Evolutionary conservation across 768 basidiomycete species (phyloP).

Genomic region (Phanerochaete carnosa): DNA sequence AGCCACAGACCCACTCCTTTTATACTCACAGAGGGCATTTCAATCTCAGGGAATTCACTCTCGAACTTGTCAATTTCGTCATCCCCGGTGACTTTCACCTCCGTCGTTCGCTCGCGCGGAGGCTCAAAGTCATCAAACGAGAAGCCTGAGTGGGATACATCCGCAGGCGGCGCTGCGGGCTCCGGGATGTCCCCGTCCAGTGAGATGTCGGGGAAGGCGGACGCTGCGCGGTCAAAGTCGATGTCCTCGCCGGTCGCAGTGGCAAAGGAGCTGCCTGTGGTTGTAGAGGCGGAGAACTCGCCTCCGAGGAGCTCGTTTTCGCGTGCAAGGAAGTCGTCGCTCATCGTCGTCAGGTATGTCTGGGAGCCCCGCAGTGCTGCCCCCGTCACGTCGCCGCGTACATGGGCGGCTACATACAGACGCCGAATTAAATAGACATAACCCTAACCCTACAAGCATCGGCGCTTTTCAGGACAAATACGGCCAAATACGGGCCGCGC

Average conservation of each 20-base stretch:
- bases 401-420: not conserved
- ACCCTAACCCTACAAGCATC: not conserved
- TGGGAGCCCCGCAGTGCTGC: not conserved
- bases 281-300: conserved; percentile 25
- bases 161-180: conserved; percentile 29
- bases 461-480: not conserved
- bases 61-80: conserved; percentile 86
- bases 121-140: conserved; percentile 67
- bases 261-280: conserved; percentile 26
- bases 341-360: conserved; percentile 18
- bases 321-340: conserved; percentile 32
- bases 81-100: conserved; percentile 79
- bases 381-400: conserved; percentile 4
- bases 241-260: conserved; percentile 49
- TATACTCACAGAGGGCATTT: conserved; percentile 39
- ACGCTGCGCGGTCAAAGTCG: conserved; percentile 79
- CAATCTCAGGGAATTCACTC: conserved; percentile 81
- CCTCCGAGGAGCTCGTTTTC: conserved; percentile 32
- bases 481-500: not conserved
- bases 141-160: conserved; percentile 39
- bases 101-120: conserved; percentile 32
- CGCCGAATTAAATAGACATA: not conserved
- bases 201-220: conserved; percentile 83
- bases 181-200: conserved; percentile 60
- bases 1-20: conserved; percentile 20